Percentiles rank a stretch among this genome's conserved stretches.
phyloP scores from a whole-genome alignment of 169 alveolate genomes.

The Cryptosporidium viatorum region DNA sequence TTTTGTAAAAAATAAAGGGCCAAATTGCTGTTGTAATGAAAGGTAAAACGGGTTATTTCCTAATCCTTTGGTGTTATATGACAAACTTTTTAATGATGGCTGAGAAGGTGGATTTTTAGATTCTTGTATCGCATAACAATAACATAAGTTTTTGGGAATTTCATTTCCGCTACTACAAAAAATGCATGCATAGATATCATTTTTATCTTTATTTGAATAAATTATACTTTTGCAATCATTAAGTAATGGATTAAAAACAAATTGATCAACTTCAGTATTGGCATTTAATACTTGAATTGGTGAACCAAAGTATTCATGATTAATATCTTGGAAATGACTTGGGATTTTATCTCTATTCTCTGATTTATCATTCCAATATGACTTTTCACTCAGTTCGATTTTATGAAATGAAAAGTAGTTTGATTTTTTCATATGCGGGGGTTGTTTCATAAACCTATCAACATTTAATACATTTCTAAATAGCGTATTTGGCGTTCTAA shows the following conservation, averaged over 20 bases:
- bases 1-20: constrained; percentile 3
- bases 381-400: constrained; percentile 42
- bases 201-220: not conserved
- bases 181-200: not conserved
- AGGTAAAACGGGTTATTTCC: constrained; percentile 54
- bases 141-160: constrained; percentile 5
- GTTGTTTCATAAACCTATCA: constrained; percentile 40
- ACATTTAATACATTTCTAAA: constrained; percentile 25
- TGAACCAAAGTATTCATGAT: not conserved
- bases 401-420: constrained; percentile 20
- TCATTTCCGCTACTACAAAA: constrained; percentile 1
- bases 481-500: constrained; percentile 51
- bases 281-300: not conserved
- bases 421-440: constrained; percentile 59
- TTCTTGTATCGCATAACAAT: constrained; percentile 8
- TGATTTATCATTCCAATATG: constrained; percentile 68
- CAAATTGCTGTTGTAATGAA: constrained; percentile 45
- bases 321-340: not conserved
- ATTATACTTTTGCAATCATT: not conserved
- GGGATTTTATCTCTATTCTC: not conserved
- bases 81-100: not conserved
- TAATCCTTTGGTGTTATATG: constrained; percentile 27
- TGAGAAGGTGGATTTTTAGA: constrained; percentile 22
- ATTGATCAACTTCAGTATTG: not conserved
- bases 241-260: constrained; percentile 24